Percentiles rank a stretch among this genome's conserved stretches.
Evolutionary conservation across 805 yeast genomes (phyloP).

Genomic region (Citeromyces nyonsensis): DNA sequence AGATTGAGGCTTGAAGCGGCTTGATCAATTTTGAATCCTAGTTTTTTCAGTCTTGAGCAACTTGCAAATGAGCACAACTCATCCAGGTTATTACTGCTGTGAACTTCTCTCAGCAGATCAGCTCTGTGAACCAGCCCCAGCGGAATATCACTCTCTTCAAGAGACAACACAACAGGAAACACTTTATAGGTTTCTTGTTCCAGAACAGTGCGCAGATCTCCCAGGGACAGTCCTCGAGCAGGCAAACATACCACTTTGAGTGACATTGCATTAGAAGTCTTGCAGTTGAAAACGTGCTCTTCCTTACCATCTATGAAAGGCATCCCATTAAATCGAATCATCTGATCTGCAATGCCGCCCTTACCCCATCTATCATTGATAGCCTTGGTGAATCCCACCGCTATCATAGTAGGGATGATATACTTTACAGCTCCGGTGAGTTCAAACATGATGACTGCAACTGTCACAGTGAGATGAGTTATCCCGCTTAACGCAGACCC

Average conservation of each 20-base stretch:
- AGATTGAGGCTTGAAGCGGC: conserved; percentile 8
- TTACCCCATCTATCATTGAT: conserved; percentile 63
- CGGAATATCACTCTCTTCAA: conserved; percentile 17
- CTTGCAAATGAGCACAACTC: conserved; percentile 8
- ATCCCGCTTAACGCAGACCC: conserved; percentile 93
- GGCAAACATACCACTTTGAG: conserved; percentile 21
- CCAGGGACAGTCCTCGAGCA: conserved; percentile 15
- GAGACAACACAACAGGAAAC: conserved; percentile 36
- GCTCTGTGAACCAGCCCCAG: conserved; percentile 28
- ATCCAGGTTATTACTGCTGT: conserved; percentile 8
- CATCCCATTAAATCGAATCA: conserved; percentile 77
- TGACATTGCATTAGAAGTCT: conserved; percentile 51
- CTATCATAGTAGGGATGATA: conserved; percentile 92
- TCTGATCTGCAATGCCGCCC: conserved; percentile 92
- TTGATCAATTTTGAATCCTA: conserved; percentile 1
- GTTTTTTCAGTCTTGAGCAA: conserved; percentile 1
- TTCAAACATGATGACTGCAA: conserved; percentile 91
- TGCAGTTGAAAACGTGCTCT: conserved; percentile 38
- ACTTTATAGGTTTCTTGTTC: conserved; percentile 22
- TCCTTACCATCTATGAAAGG: conserved; percentile 70
- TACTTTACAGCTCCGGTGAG: conserved; percentile 88
- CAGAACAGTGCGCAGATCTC: conserved; percentile 17
- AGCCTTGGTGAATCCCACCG: conserved; percentile 73
- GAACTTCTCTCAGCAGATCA: conserved; percentile 18
- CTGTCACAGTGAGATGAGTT: conserved; percentile 83